Percentiles rank a stretch among this genome's conserved stretches.
phyloP scores from a whole-genome alignment of 768 basidiomycete genomes.

The Auriscalpium vulgare region DNA sequence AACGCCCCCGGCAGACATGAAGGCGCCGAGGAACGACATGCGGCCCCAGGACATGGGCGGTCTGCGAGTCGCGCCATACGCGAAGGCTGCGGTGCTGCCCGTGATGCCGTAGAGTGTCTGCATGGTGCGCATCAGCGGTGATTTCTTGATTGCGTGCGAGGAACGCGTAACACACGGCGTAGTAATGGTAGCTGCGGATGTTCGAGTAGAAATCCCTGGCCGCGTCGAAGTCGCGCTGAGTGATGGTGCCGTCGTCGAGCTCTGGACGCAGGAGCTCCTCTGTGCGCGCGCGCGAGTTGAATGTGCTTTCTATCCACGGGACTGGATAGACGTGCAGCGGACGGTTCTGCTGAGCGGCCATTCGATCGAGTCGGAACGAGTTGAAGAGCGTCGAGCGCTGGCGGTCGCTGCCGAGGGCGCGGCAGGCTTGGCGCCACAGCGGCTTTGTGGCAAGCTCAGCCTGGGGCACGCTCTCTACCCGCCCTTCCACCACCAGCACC shows the following conservation, averaged over 20 bases:
- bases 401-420: neutral
- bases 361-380: too few species aligned
- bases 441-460: too few species aligned
- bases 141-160: too few species aligned
- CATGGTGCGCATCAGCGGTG: neutral
- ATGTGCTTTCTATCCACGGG: conserved; percentile 36
- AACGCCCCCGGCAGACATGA: conserved; percentile 22
- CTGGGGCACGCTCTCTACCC: too few species aligned
- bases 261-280: conserved; percentile 47
- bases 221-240: conserved; percentile 46
- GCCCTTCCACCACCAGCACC: neutral
- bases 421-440: too few species aligned
- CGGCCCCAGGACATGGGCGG: conserved; percentile 23
- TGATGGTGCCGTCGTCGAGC: conserved; percentile 41
- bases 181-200: conserved; percentile 30
- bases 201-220: conserved; percentile 46
- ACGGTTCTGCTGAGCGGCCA: conserved; percentile 1
- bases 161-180: conserved; percentile 27
- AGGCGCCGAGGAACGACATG: conserved; percentile 18
- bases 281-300: conserved; percentile 31
- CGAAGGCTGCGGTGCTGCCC: conserved; percentile 20
- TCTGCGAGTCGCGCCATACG: conserved; percentile 19
- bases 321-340: conserved; percentile 24
- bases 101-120: conserved; percentile 20
- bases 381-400: neutral